Evolutionary conservation across 345 rosid species (phyloP), one percentile per base, ranked within the genome.

Genomic region (Gynandropsis gynandra): DNA sequence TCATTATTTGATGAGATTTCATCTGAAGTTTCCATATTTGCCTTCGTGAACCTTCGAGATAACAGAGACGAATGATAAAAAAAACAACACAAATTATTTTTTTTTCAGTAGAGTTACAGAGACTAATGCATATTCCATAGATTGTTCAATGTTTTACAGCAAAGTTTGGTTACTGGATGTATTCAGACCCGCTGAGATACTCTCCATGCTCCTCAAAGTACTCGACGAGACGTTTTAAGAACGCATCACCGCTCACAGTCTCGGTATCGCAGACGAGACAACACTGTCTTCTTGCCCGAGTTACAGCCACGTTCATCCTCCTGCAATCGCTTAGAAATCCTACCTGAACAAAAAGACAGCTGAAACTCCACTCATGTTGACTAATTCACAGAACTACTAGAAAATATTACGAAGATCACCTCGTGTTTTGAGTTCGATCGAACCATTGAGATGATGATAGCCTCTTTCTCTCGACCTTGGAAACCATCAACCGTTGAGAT

Each of bases 391-490:
- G n/a, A 16, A 56, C 16, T 10, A 9, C 0, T 11, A 44, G 36
- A 24, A 31, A 24, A 1, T 18, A 47, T 32, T 44, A 62, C 46
- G 42, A 52, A 55, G 17, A 56, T 6, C 69, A 85, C 96, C 76
- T 92, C 96, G 58, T 77, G 80, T 75, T 79, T 84, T 11, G 98
- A 72, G 52, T 87, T 92, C 15, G 97, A 92, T 35, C 97, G 77
- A 63, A 87, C 98, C 96, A 87, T 92, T 24, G 98, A 92, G 50
- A 87, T 87, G 43, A 92, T 79, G 31, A 92, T 80, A 12, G 95
- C 88, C 75, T 87, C 98, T 74, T 92, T 87, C 72, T 87, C 98
- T 50, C 96, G 80, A 39, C 98, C 98, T 70, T 87, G 98, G 62
- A 92, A 92, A 38, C 96, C 98, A 66, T 92, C 98, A 60, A 92